Evolutionary conservation across 1,284 basidiomycete genomes (phyloP), one percentile per base, ranked within the genome.

Genomic region (Coniferiporia sulphurascens): DNA sequence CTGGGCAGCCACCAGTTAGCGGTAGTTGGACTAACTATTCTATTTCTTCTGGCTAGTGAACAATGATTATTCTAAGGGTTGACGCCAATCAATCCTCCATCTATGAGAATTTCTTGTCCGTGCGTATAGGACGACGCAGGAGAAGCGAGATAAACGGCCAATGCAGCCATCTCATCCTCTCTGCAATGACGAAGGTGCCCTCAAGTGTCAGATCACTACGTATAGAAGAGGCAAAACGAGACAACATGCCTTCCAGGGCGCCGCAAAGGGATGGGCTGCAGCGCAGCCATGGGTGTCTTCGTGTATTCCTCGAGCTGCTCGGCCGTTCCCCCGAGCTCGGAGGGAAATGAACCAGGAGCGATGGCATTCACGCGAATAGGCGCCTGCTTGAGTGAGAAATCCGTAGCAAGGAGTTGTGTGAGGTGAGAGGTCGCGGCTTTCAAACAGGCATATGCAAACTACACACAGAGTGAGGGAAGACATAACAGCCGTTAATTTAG

Each of bases 191-290:
- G 27, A 27, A 27, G 5, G 2, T 27, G 27, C 5, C 27, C 38
- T 41, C 38, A 41, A 10, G 9, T 8, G 38, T 41, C 38, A 41
- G 15, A 12, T 10, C 7, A 8, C 9, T 2, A 15, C 38, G 3
- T 8, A 3, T 3, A 12, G 3, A 41, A 12, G 15, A 3, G 38
- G n/a, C 50, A 19, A 4, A 13, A 15, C 38, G 8, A 55, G 51
- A 35, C 36, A 1, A 82, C 87, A 76, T 63, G 89, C 89, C 76
- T 80, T 73, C 89, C 89, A 36, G 82, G 72, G 41, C 89, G 74
- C 62, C 73, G 74, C 2, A 80, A 79, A 1, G 89, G 89, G 10
- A 88, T 76, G 22, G 81, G 79, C 8, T 45, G 21, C 19, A 52
- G 46, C 9, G 17, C 34, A 10, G 6, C 19, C 68, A 84, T 81